Percentiles rank a stretch among this genome's conserved stretches.
Evolutionary conservation across 1,284 basidiomycete genomes (phyloP).

Genomic region (Austropuccinia psidii): DNA sequence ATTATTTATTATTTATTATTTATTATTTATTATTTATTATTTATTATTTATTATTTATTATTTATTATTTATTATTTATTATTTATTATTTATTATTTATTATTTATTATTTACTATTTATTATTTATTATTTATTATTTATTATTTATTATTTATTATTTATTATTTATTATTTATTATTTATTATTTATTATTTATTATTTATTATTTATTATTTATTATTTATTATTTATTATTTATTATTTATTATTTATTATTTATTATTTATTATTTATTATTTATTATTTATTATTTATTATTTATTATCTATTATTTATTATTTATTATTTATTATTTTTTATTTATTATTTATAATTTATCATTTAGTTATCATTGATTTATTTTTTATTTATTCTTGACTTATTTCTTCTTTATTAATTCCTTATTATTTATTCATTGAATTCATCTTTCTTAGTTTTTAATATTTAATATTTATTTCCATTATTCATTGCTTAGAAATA

Average conservation of each 20-base stretch:
- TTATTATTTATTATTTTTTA: slow-evolving; percentile 5
- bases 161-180: slow-evolving; percentile 5
- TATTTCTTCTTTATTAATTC: not conserved
- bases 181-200: not conserved
- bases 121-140: slow-evolving; percentile 9
- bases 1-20: slow-evolving; percentile 12
- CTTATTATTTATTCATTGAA: not conserved
- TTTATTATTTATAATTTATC: not conserved
- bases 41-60: slow-evolving; percentile 12
- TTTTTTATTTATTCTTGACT: not conserved
- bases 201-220: not conserved
- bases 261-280: slow-evolving; percentile 5
- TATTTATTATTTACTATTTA: slow-evolving; percentile 6
- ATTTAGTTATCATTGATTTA: not conserved
- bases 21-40: slow-evolving; percentile 9
- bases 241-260: slow-evolving; percentile 12
- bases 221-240: slow-evolving; percentile 8
- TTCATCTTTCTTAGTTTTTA: not conserved
- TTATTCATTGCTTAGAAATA: too few relatives aligned
- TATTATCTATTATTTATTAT: slow-evolving; percentile 7
- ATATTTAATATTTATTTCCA: not conserved
- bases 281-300: slow-evolving; percentile 5
- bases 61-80: slow-evolving; percentile 7
- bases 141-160: slow-evolving; percentile 4
- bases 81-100: slow-evolving; percentile 9